Evolutionary conservation across 768 basidiomycete species (phyloP).

Genomic region (Exidia glandulosa): DNA sequence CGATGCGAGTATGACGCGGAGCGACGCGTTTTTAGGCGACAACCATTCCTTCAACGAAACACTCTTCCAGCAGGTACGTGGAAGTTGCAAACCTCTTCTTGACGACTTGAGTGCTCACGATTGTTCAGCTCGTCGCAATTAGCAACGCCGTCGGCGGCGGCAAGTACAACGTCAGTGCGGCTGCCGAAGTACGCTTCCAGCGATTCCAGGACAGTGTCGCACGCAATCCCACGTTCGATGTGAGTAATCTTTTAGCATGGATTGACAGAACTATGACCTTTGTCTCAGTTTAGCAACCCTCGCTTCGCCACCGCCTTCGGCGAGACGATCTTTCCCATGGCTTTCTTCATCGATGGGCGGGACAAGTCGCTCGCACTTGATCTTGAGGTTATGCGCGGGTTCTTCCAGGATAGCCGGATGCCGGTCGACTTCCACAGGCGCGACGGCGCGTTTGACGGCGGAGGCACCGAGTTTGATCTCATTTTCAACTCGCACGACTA

Average conservation of each 20-base stretch:
- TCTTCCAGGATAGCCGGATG: not conserved
- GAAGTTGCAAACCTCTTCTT: not conserved
- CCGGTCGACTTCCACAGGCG: not conserved
- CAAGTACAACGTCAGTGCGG: not conserved
- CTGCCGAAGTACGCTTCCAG: not conserved
- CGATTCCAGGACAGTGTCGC: slow-evolving; percentile 3
- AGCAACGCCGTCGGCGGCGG: not conserved
- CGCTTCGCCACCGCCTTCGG: not conserved
- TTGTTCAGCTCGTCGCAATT: not conserved
- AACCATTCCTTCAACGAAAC: slow-evolving; percentile 3
- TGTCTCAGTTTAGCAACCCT: not conserved
- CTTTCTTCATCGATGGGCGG: slow-evolving; percentile 2
- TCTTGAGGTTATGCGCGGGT: slow-evolving; percentile 1
- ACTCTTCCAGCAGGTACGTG: slow-evolving; percentile 1
- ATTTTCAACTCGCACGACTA: no score
- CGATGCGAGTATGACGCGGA: slow-evolving; percentile 4
- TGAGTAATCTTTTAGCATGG: no score
- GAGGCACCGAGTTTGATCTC: no score
- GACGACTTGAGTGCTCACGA: not conserved
- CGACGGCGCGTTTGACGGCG: not conserved
- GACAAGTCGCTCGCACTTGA: not conserved
- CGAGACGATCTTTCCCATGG: slow-evolving; percentile 2
- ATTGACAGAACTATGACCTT: no score
- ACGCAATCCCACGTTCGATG: slow-evolving; percentile 1
- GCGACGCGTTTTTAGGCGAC: slow-evolving; percentile 5